A percentile compares a stretch with the other conserved stretches of the same genome.
These are phyloP conservation scores for Xylariaceae sp. DNA, from an alignment of 2,329 filamentous ascomycete genomes.

Conservation along the genomic window DNA sequence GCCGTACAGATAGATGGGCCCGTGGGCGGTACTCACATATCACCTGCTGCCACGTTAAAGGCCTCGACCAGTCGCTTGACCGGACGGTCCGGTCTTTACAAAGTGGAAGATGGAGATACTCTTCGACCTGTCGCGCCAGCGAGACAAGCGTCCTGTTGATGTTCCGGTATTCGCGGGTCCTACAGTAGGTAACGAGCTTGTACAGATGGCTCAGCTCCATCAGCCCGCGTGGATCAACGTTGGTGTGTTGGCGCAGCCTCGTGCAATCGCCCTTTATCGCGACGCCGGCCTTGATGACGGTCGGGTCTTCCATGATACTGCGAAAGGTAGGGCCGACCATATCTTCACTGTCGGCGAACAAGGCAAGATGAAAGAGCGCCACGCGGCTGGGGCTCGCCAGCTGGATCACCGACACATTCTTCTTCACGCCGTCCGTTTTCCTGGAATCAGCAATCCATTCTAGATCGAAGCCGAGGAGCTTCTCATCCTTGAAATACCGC, in stretches of 20 bases:
- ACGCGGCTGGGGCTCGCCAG: constrained; percentile 72
- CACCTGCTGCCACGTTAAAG: constrained; percentile 60
- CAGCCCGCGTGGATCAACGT: constrained; percentile 58
- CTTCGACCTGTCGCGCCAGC: constrained; percentile 63
- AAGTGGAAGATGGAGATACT: constrained; percentile 67
- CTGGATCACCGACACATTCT: constrained; percentile 77
- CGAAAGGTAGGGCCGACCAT: constrained; percentile 67
- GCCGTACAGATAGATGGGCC: constrained; percentile 2
- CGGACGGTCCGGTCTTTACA: constrained; percentile 68
- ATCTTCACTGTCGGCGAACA: constrained; percentile 49
- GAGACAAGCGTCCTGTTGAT: constrained; percentile 64
- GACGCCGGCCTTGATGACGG: constrained; percentile 72
- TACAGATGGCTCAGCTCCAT: constrained; percentile 82
- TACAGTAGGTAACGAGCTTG: constrained; percentile 65
- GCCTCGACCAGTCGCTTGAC: constrained; percentile 65
- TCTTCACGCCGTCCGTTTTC: constrained; percentile 46
- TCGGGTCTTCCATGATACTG: constrained; percentile 63
- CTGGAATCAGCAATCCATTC: constrained; percentile 66
- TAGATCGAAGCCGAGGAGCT: constrained; percentile 79
- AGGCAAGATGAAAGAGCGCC: constrained; percentile 73
- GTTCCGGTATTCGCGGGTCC: constrained; percentile 41
- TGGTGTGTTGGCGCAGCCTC: constrained; percentile 61
- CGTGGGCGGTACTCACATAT: constrained; percentile 66
- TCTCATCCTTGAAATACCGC: constrained; percentile 61
- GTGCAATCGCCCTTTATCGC: constrained; percentile 65